A percentile compares a stretch with the other conserved stretches of the same genome.
phyloP scores from a whole-genome alignment of 106 monocot genomes.

The Posidonia australis region DNA sequence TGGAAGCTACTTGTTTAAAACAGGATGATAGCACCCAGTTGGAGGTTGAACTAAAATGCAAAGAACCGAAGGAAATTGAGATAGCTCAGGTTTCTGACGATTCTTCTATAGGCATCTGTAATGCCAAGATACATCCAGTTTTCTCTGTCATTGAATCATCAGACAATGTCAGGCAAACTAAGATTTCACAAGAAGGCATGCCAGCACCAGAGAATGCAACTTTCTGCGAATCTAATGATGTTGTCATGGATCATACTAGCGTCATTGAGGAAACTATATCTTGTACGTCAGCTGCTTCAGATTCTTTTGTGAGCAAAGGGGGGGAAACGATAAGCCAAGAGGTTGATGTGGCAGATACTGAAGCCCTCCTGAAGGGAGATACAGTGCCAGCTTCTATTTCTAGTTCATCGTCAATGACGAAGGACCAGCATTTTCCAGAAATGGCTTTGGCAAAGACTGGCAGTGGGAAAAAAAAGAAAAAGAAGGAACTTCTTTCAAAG shows the following conservation, averaged over 20 bases:
- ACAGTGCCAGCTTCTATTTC: neutral
- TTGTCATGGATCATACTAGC: too few relatives aligned
- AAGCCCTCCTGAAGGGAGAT: too few relatives aligned
- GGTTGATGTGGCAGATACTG: too few relatives aligned
- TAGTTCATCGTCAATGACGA: constrained; percentile 10
- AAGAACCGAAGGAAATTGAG: neutral
- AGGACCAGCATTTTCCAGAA: constrained; percentile 35
- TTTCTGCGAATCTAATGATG: too few relatives aligned
- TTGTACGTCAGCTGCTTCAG: too few relatives aligned
- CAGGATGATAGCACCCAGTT: too few relatives aligned
- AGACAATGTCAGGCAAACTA: too few relatives aligned
- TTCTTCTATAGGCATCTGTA: neutral
- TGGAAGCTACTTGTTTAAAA: neutral
- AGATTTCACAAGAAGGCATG: neutral
- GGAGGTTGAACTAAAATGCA: constrained; percentile 1
- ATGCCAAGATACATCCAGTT: constrained; percentile 11
- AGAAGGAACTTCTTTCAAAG: constrained; percentile 60
- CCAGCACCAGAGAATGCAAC: neutral
- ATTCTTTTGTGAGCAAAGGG: too few relatives aligned
- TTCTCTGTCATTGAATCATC: neutral
- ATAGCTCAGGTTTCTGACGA: constrained; percentile 7
- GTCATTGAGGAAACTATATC: too few relatives aligned
- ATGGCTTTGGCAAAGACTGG: constrained; percentile 18
- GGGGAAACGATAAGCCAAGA: too few relatives aligned
- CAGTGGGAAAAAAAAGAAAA: constrained; percentile 45